These are phyloP conservation scores for Botryotinia convoluta DNA, from an alignment of 2,329 filamentous ascomycete species.

Conservation along the genomic window DNA sequence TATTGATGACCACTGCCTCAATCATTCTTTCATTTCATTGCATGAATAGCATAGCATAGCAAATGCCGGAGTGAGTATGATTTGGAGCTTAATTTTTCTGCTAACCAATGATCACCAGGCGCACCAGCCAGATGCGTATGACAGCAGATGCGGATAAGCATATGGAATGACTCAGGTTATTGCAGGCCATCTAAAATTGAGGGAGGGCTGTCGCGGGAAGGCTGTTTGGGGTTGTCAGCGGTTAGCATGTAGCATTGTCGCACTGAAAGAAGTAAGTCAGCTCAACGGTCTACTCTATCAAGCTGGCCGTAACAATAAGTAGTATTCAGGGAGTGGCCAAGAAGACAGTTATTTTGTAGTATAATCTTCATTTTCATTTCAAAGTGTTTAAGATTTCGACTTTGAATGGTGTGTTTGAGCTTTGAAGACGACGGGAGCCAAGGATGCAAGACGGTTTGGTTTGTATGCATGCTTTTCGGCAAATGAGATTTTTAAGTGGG, in stretches of 20 bases:
- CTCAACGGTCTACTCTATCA: constrained; percentile 1
- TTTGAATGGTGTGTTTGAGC: not conserved
- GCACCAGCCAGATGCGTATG: constrained; percentile 13
- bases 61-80: constrained; percentile 19
- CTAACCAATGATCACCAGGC: constrained; percentile 20
- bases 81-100: not conserved
- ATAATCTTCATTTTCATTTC: not conserved
- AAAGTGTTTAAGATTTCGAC: not conserved
- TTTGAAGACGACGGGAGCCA: constrained; percentile 11
- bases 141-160: constrained; percentile 18
- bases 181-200: constrained; percentile 8
- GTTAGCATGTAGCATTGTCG: not conserved
- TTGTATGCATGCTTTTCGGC: constrained; percentile 15
- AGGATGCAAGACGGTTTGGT: constrained; percentile 10
- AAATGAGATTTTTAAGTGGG: constrained; percentile 15
- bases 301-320: not conserved
- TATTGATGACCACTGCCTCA: constrained; percentile 9
- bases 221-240: constrained; percentile 12
- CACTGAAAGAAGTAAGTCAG: constrained; percentile 4
- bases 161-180: constrained; percentile 19
- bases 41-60: constrained; percentile 1
- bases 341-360: not conserved
- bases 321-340: not conserved
- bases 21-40: constrained; percentile 9
- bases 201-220: constrained; percentile 6